Conservation (phyloP, 306 rosid genomes). For the Trifolium pratense region DNA sequence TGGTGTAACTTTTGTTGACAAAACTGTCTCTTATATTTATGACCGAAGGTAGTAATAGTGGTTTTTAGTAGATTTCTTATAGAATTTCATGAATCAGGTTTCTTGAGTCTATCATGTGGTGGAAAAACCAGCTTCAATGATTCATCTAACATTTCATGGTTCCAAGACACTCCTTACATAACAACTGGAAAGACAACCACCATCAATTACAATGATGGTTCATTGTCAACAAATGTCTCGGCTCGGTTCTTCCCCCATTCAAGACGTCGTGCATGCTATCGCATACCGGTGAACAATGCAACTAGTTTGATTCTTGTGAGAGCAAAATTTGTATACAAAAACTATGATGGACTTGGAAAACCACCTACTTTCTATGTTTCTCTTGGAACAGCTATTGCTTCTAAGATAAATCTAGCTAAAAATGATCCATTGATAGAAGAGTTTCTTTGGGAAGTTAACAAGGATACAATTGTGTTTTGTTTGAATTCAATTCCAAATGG, state of each 20-base stretch:
- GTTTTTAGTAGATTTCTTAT: conserved; percentile 25
- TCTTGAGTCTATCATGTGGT: conserved; percentile 91
- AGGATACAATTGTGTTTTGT: conserved; percentile 65
- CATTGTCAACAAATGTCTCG: conserved; percentile 47
- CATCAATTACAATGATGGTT: conserved; percentile 44
- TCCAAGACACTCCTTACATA: conserved; percentile 67
- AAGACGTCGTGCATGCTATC: conserved; percentile 59
- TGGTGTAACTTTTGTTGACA: too few species aligned
- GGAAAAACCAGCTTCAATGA: conserved; percentile 66
- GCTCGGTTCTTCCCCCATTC: conserved; percentile 65
- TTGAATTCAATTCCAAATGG: conserved; percentile 56
- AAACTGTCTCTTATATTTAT: too few species aligned
- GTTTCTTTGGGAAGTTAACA: conserved; percentile 71
- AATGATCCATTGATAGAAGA: conserved; percentile 83
- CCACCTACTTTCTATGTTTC: conserved; percentile 83
- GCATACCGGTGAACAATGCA: conserved; percentile 55
- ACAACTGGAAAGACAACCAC: conserved; percentile 60
- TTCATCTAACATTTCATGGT: conserved; percentile 69
- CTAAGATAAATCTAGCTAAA: conserved; percentile 56
- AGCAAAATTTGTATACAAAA: conserved; percentile 71
- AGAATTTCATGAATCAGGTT: conserved; percentile 59
- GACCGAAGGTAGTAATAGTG: not conserved
- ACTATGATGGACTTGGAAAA: conserved; percentile 73
- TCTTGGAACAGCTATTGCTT: conserved; percentile 75
- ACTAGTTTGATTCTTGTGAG: conserved; percentile 75